Percentiles rank a stretch among this genome's conserved stretches.
Conservation (phyloP, 768 basidiomycete genomes). For the Leccinum sublutescens region DNA sequence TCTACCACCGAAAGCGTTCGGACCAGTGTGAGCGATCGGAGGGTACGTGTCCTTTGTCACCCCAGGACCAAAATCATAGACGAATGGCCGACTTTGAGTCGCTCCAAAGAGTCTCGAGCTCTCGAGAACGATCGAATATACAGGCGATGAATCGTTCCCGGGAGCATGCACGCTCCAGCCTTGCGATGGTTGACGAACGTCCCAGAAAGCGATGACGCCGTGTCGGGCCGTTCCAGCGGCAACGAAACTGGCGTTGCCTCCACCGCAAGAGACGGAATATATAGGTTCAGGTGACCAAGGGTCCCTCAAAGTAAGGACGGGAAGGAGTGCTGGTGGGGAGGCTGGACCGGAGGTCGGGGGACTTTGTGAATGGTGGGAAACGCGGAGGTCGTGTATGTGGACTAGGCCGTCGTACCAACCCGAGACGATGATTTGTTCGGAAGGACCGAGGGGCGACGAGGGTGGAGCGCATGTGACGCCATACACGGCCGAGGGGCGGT, state of each 20-base stretch:
- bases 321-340: slow-evolving; percentile 41
- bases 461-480: slow-evolving; percentile 61
- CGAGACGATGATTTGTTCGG: slow-evolving; percentile 68
- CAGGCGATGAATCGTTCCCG: slow-evolving; percentile 74
- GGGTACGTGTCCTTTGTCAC: slow-evolving; percentile 58
- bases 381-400: slow-evolving; percentile 72
- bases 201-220: slow-evolving; percentile 80
- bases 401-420: slow-evolving; percentile 84
- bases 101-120: slow-evolving; percentile 77
- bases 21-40: slow-evolving; percentile 20
- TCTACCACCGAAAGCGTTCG: slow-evolving; percentile 24
- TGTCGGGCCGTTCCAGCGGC: slow-evolving; percentile 78
- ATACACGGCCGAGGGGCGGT: slow-evolving; percentile 61
- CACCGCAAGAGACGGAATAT: slow-evolving; percentile 74
- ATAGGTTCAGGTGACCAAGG: slow-evolving; percentile 68
- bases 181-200: slow-evolving; percentile 55
- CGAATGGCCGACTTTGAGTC: slow-evolving; percentile 73
- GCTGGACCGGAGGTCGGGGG: neutral
- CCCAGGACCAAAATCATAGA: slow-evolving; percentile 75
- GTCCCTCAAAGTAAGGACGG: slow-evolving; percentile 62
- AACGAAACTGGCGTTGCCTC: slow-evolving; percentile 62
- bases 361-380: slow-evolving; percentile 26
- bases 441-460: slow-evolving; percentile 65
- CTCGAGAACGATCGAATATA: slow-evolving; percentile 72
- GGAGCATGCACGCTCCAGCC: slow-evolving; percentile 85